A percentile compares a stretch with the other conserved stretches of the same genome.
Conservation (phyloP, 768 basidiomycete species). For the Boletus rex-veris region DNA sequence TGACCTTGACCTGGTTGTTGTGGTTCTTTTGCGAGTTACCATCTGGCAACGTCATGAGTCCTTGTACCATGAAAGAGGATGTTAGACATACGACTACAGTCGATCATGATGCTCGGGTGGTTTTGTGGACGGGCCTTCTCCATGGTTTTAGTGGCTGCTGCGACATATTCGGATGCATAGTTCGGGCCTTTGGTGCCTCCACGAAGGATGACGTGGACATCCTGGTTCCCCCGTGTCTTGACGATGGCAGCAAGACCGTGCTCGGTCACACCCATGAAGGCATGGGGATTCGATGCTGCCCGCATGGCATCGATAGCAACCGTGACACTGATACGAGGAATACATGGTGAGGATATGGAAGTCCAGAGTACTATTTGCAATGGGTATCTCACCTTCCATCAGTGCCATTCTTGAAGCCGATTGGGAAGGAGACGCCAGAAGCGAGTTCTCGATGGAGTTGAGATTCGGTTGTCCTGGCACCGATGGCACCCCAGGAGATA, state of each 20-base stretch:
- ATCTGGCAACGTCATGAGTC: conserved; percentile 41
- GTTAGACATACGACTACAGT: conserved; percentile 67
- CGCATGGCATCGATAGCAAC: conserved; percentile 98
- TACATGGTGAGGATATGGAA: conserved; percentile 1
- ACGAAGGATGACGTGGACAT: conserved; percentile 95
- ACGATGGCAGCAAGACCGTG: conserved; percentile 94
- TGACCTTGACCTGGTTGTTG: conserved; percentile 82
- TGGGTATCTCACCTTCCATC: conserved; percentile 65
- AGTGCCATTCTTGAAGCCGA: conserved; percentile 99
- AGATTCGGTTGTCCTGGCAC: conserved; percentile 95
- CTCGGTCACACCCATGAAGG: conserved; percentile 92
- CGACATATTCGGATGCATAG: conserved; percentile 70
- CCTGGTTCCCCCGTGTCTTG: conserved; percentile 77
- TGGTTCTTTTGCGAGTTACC: conserved; percentile 97
- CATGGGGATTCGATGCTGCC: conserved; percentile 86
- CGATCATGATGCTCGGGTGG: conserved; percentile 79
- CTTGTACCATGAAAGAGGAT: neutral
- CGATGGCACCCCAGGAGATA: conserved; percentile 93
- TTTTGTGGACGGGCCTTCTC: conserved; percentile 53
- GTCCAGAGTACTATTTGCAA: neutral
- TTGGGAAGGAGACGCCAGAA: conserved; percentile 94
- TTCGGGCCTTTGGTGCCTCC: conserved; percentile 93
- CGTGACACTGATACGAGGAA: conserved; percentile 46
- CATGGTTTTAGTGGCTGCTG: conserved; percentile 57
- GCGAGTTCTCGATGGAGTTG: conserved; percentile 97